A percentile compares a stretch with the other conserved stretches of the same genome.
These are phyloP conservation scores for Discostella stelligeroides DNA, from an alignment of 108 stramenopile species.

Conservation along the genomic window DNA sequence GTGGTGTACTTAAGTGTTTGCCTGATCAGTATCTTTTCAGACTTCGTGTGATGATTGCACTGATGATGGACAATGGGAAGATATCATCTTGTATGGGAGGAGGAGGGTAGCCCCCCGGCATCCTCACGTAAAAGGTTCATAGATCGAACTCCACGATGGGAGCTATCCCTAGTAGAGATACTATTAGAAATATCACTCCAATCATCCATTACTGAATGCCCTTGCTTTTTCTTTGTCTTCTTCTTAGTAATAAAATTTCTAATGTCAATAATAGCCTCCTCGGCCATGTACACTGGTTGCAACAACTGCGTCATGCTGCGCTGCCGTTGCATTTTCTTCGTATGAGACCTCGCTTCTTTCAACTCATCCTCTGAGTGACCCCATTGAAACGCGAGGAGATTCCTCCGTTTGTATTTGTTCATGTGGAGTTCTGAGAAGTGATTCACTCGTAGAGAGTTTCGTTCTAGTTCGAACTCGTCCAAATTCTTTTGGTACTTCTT, in stretches of 20 bases:
- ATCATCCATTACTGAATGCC: neutral
- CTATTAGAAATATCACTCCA: constrained; percentile 24
- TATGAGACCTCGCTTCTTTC: constrained; percentile 27
- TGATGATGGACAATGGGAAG: no score
- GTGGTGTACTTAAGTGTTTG: no score
- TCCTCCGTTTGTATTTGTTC: constrained; percentile 39
- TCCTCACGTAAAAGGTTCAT: neutral
- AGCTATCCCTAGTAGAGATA: neutral
- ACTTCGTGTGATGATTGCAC: no score
- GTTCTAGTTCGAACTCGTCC: constrained; percentile 37
- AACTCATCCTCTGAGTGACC: constrained; percentile 44
- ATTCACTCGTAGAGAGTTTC: constrained; percentile 12
- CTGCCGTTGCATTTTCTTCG: constrained; percentile 40
- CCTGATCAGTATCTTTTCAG: no score
- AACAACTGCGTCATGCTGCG: constrained; percentile 24
- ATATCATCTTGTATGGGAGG: neutral
- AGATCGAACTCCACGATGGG: neutral
- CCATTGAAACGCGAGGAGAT: constrained; percentile 36
- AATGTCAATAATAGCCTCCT: constrained; percentile 23
- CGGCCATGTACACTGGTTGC: constrained; percentile 20
- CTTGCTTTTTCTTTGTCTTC: constrained; percentile 8
- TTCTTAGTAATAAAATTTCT: constrained; percentile 20
- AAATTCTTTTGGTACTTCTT: constrained; percentile 30
- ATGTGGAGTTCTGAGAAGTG: constrained; percentile 12
- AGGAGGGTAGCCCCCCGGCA: neutral